Evolutionary conservation across 805 yeast species (phyloP).

Genomic region (Pichia insulana): DNA sequence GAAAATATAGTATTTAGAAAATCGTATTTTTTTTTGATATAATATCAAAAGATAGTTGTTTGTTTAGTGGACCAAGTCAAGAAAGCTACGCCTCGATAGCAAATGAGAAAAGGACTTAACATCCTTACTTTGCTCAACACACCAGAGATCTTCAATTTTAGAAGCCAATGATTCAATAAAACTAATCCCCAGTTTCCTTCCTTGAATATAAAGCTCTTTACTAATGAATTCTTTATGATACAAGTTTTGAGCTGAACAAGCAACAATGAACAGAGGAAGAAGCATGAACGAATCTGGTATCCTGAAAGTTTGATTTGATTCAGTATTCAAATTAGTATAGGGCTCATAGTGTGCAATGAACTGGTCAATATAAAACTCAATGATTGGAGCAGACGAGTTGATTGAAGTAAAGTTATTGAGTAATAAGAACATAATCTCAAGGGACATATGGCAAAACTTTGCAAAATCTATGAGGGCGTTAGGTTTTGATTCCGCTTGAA

Average conservation of each 20-base stretch:
- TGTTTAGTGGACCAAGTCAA: neutral
- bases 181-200: slow-evolving; percentile 9
- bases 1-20: neutral
- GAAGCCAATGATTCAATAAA: slow-evolving; percentile 15
- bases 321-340: neutral
- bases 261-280: slow-evolving; percentile 23
- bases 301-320: too few relatives aligned
- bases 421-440: slow-evolving; percentile 22
- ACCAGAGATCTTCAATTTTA: slow-evolving; percentile 25
- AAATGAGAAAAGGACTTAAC: slow-evolving; percentile 13
- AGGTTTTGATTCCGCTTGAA: slow-evolving; percentile 15
- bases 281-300: slow-evolving; percentile 10
- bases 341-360: slow-evolving; percentile 14
- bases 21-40: too few relatives aligned
- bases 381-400: slow-evolving; percentile 15
- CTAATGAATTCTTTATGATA: slow-evolving; percentile 21
- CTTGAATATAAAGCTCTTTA: slow-evolving; percentile 18
- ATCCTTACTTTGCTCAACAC: slow-evolving; percentile 17
- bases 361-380: slow-evolving; percentile 22
- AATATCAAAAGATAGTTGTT: too few relatives aligned
- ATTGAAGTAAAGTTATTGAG: slow-evolving; percentile 14
- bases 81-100: slow-evolving; percentile 14
- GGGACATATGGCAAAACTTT: slow-evolving; percentile 20
- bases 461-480: slow-evolving; percentile 13
- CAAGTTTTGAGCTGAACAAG: slow-evolving; percentile 21